Evolutionary conservation across 2,329 filamentous ascomycete genomes (phyloP).

Genomic region (Pochonia chlamydosporia): DNA sequence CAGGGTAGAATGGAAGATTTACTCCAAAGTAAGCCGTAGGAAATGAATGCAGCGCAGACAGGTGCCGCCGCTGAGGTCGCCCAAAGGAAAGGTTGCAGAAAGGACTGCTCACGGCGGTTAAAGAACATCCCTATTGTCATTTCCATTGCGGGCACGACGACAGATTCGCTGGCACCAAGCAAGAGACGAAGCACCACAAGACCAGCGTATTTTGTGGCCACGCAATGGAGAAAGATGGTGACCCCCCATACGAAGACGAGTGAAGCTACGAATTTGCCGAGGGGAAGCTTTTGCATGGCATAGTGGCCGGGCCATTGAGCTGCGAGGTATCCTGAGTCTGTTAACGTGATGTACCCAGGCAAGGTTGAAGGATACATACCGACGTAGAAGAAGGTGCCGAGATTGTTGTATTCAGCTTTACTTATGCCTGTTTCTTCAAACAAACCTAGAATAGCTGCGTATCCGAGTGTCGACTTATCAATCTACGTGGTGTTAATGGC

Average conservation of each 20-base stretch:
- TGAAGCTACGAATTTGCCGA: slow-evolving; percentile 28
- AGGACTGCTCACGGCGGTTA: slow-evolving; percentile 26
- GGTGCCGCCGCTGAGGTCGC: slow-evolving; percentile 26
- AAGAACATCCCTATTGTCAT: slow-evolving; percentile 36
- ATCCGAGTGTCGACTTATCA: slow-evolving; percentile 33
- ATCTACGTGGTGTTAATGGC: background rate
- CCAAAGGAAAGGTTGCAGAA: slow-evolving; percentile 23
- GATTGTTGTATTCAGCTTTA: slow-evolving; percentile 32
- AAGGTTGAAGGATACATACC: slow-evolving; percentile 18
- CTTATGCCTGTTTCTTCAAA: slow-evolving; percentile 34
- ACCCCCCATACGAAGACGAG: slow-evolving; percentile 28
- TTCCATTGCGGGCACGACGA: slow-evolving; percentile 33
- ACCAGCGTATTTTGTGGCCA: slow-evolving; percentile 24
- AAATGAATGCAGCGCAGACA: slow-evolving; percentile 31
- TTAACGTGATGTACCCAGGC: background rate
- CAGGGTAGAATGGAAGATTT: slow-evolving; percentile 25
- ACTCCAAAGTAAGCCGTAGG: slow-evolving; percentile 34
- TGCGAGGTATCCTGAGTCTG: slow-evolving; percentile 25
- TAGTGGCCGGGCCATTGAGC: slow-evolving; percentile 33
- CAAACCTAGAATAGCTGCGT: slow-evolving; percentile 33
- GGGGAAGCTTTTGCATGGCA: slow-evolving; percentile 30
- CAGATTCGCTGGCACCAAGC: slow-evolving; percentile 28
- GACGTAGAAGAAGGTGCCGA: slow-evolving; percentile 35
- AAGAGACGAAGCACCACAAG: slow-evolving; percentile 29
- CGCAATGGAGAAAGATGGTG: slow-evolving; percentile 31